Evolutionary conservation across 345 rosid genomes (phyloP).

Genomic region (Triadica sebifera): DNA sequence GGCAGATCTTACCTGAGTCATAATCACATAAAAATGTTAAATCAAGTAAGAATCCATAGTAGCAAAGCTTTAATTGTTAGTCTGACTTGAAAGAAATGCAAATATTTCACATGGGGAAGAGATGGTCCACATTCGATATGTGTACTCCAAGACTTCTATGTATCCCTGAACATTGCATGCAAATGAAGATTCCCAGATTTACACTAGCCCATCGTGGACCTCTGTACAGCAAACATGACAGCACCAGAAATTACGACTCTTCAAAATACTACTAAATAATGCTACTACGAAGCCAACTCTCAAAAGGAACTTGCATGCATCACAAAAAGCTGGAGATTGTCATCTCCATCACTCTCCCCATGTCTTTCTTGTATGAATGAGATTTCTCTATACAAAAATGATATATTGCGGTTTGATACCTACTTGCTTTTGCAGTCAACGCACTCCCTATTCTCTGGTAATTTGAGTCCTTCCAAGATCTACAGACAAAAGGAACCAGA

Average conservation of each 20-base stretch:
- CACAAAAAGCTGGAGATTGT: background rate
- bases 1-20: conserved; percentile 76
- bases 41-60: background rate
- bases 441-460: conserved; percentile 84
- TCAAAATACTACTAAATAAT: conserved; percentile 1
- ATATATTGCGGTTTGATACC: conserved; percentile 18
- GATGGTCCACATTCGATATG: conserved; percentile 71
- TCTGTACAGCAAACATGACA: conserved; percentile 44
- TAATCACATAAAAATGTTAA: conserved; percentile 8
- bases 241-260: conserved; percentile 18
- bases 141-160: conserved; percentile 97
- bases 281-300: background rate
- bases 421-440: conserved; percentile 97
- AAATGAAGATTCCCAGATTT: conserved; percentile 92
- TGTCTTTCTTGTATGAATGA: background rate
- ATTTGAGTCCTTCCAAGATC: conserved; percentile 86
- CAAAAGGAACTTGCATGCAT: background rate
- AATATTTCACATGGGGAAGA: background rate
- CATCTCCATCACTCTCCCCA: background rate
- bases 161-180: conserved; percentile 94
- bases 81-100: background rate
- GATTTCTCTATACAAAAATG: background rate
- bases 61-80: background rate
- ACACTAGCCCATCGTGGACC: conserved; percentile 98
- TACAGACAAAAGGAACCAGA: conserved; percentile 24